phyloP scores from a whole-genome alignment of 129 eudicot genomes.

The Flaveria bidentis region DNA sequence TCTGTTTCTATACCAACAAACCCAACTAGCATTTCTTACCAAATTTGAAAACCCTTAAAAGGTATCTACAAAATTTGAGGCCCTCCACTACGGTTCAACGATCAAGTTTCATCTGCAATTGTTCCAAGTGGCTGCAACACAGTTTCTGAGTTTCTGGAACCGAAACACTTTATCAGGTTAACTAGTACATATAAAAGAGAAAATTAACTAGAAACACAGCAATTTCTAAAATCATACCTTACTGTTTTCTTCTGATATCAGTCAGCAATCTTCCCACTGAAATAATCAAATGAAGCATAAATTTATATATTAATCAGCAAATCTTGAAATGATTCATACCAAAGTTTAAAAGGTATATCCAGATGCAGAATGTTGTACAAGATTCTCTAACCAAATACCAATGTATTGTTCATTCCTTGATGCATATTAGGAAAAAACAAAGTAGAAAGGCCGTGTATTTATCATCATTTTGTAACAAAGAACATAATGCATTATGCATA shows the following conservation, averaged over 20 bases:
- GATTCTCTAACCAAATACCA: neutral
- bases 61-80: slow-evolving; percentile 35
- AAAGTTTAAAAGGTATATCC: neutral
- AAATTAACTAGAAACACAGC: neutral
- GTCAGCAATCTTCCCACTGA: slow-evolving; percentile 48
- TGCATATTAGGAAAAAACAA: neutral
- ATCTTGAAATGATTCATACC: slow-evolving; percentile 3
- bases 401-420: neutral
- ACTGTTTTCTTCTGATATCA: slow-evolving; percentile 3
- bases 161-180: neutral
- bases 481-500: neutral
- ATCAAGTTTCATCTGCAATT: slow-evolving; percentile 27
- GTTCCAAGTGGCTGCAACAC: slow-evolving; percentile 23
- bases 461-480: neutral
- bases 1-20: slow-evolving; percentile 19
- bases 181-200: neutral
- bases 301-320: neutral
- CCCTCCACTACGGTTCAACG: slow-evolving; percentile 20
- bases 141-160: slow-evolving; percentile 20
- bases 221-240: slow-evolving; percentile 25
- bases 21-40: slow-evolving; percentile 30
- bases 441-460: neutral
- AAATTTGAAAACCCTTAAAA: slow-evolving; percentile 27
- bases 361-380: neutral
- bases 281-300: slow-evolving; percentile 16